phyloP scores from a whole-genome alignment of 495 filamentous ascomycete genomes.

The Viridothelium virens region DNA sequence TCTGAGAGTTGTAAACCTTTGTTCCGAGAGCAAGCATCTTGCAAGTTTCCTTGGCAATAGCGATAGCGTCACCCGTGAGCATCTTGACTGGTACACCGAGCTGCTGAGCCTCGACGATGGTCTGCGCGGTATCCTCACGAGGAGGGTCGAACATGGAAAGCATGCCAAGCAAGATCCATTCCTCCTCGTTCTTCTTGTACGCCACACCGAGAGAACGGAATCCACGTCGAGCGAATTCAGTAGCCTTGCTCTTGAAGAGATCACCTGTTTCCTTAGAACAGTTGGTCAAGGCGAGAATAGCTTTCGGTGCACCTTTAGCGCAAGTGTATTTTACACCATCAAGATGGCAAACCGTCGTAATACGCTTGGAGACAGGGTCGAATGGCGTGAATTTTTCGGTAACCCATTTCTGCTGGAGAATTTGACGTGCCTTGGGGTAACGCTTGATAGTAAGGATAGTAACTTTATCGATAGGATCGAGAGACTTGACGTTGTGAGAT shows the following conservation, averaged over 20 bases:
- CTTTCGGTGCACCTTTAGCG: constrained; percentile 69
- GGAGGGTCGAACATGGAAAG: constrained; percentile 73
- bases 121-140: constrained; percentile 70
- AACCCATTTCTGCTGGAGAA: constrained; percentile 61
- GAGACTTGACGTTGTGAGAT: constrained; percentile 68
- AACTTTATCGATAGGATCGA: constrained; percentile 71
- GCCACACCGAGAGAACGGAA: constrained; percentile 76
- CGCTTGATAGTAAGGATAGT: constrained; percentile 65
- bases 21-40: constrained; percentile 71
- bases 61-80: constrained; percentile 72
- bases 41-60: constrained; percentile 74
- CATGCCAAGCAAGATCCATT: constrained; percentile 62
- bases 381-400: constrained; percentile 71
- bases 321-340: constrained; percentile 60
- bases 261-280: constrained; percentile 57
- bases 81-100: constrained; percentile 73
- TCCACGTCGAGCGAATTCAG: constrained; percentile 69
- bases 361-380: constrained; percentile 73
- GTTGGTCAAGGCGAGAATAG: constrained; percentile 57
- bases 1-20: constrained; percentile 71
- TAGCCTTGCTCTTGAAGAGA: constrained; percentile 61
- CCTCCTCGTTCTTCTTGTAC: constrained; percentile 39
- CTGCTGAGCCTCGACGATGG: constrained; percentile 67
- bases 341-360: constrained; percentile 58
- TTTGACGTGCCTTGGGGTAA: constrained; percentile 65